Conservation (phyloP, 2,329 filamentous ascomycete genomes). For the Meredithiella fracta region DNA sequence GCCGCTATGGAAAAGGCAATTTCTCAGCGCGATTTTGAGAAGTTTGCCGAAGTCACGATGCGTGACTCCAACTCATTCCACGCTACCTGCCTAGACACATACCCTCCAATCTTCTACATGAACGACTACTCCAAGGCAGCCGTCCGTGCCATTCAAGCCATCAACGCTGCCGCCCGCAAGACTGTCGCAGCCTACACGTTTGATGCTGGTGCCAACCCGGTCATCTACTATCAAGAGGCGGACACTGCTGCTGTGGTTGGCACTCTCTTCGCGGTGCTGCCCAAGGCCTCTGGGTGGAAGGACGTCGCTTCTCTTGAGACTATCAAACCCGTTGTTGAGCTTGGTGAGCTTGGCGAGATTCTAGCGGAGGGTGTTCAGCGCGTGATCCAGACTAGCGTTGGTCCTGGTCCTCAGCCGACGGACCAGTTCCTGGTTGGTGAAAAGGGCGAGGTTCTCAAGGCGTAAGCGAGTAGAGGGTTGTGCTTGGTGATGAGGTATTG, state of each 20-base stretch:
- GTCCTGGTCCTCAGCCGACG: slow-evolving; percentile 71
- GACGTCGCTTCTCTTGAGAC: slow-evolving; percentile 30
- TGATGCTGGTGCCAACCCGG: slow-evolving; percentile 90
- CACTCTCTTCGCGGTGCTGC: slow-evolving; percentile 53
- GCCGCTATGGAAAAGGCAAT: slow-evolving; percentile 70
- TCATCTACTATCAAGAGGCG: slow-evolving; percentile 84
- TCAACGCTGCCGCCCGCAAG: slow-evolving; percentile 66
- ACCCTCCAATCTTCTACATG: slow-evolving; percentile 96
- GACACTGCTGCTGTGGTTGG: slow-evolving; percentile 59
- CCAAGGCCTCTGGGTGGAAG: slow-evolving; percentile 55
- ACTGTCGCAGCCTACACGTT: slow-evolving; percentile 89
- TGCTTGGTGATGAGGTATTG: background rate
- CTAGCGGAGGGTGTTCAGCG: slow-evolving; percentile 69
- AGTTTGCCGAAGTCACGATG: slow-evolving; percentile 86
- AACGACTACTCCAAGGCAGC: slow-evolving; percentile 84
- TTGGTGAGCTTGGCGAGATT: slow-evolving; percentile 46
- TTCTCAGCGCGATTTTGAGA: slow-evolving; percentile 58
- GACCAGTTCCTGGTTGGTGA: slow-evolving; percentile 60
- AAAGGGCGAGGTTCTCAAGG: slow-evolving; percentile 28
- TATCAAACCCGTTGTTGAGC: slow-evolving; percentile 35
- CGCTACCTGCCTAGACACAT: slow-evolving; percentile 83
- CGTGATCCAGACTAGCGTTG: slow-evolving; percentile 81
- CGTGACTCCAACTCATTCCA: slow-evolving; percentile 96
- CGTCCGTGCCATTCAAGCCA: slow-evolving; percentile 72
- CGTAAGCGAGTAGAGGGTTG: background rate